Base-by-base conservation (phyloP, 495 filamentous ascomycete species). In the Penicilliopsis zonata region DNA sequence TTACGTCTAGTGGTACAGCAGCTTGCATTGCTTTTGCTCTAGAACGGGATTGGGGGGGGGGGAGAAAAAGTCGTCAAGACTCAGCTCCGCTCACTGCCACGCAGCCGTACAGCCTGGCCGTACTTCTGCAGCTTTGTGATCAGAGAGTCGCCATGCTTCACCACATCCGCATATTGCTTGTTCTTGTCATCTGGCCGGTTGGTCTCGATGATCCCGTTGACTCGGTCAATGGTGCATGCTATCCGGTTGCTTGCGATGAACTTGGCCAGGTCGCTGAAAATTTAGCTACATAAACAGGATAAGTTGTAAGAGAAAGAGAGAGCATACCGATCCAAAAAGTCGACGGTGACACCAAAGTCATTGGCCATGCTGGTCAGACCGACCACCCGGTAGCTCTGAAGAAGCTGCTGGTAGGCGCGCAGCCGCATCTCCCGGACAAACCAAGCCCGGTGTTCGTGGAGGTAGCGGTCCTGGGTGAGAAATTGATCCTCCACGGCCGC, bases 41-140 rank as follows among this genome's bases (percentile, higher is more conserved):
- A 42, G 30, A n/a, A 16, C 26, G 14, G 5, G n/a, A n/a, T n/a
- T n/a, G n/a, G n/a, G n/a, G n/a, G n/a, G n/a, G n/a, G n/a, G n/a
- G n/a, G n/a, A n/a, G n/a, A n/a, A n/a, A n/a, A n/a, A n/a, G n/a
- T n/a, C n/a, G n/a, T n/a, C n/a, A n/a, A n/a, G n/a, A 5, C n/a
- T 43, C 57, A 77, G 37, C 67, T 83, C 41, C 90, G 74, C 65
- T 96, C 90, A 53, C 87, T 96, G 15, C 90, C 90, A 38, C 92
- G 72, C 59, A 98, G 69, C 44, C 92, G 70, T 18, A 98, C 90
- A 3, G 88, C 80, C 63, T 98, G 90, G 13, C 90, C 90, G 50
- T 95, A 98, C 65, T 96, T 98, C 63, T 98, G 90, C 31, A 98
- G 67, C 69, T 98, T 98, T 38, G 92, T 98, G 55, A 98, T 94